Evolutionary conservation across 2,329 filamentous ascomycete genomes (phyloP), one percentile per base, ranked within the genome.

Genomic region (Fusarium algeriense): DNA sequence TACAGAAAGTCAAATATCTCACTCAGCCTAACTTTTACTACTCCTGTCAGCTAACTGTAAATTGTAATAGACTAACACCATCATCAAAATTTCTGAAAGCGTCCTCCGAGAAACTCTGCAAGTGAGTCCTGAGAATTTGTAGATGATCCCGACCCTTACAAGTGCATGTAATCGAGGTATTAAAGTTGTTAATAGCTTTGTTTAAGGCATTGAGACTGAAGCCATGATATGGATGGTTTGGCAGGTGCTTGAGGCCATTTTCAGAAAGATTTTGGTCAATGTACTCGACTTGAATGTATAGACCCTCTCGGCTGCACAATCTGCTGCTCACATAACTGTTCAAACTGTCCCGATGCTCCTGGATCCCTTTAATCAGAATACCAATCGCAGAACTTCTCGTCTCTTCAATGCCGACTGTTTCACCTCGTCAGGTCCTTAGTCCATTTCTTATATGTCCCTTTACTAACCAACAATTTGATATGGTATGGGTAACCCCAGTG

Each of bases 61-160:
- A 54, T 4, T n/a, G 8, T 4, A 11, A n/a, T 12, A 55, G 23
- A 2, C n/a, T 6, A 15, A 55, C 12, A 7, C 28, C 28, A 12
- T 12, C 12, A 23, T 15, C 4, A 12, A 4, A 34, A 3, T 14
- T 11, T 32, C 4, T 2, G 2, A 45, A 26, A 8, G 15, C 8
- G 11, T 8, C 4, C 0, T 6, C 1, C 4, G 9, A 44, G 5
- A 26, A 1, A 7, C 0, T 4, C 15, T 2, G 2, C 1, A 44
- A 34, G 0, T 13, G 11, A 17, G 7, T 1, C 17, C 32, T 17
- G 6, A 17, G 30, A 11, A 3, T 23, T 1, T 8, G 3, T 1
- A 49, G 11, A 38, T 57, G 54, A 15, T 10, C 2, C 1, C 4
- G 11, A 20, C 17, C 26, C 14, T 28, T 30, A 23, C 34, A 57